Conservation (phyloP, 2,329 filamentous ascomycete genomes). For the Phialophora expanda region DNA sequence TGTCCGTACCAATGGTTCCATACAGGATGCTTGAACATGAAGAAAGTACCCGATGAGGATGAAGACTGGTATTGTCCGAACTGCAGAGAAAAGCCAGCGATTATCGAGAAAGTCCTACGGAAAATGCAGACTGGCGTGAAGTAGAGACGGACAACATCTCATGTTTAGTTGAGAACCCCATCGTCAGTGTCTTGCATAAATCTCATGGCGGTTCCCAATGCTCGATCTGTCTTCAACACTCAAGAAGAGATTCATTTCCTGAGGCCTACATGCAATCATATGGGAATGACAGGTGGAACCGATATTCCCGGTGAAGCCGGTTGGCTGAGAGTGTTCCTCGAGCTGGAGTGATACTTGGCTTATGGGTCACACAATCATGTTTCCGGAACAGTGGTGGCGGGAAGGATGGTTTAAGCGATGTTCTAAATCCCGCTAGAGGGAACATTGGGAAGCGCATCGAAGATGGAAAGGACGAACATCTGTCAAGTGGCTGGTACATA, state of each 20-base stretch:
- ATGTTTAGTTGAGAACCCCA: neutral
- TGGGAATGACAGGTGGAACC: neutral
- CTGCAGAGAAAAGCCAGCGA: conserved; percentile 50
- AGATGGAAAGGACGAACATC: neutral
- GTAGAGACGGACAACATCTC: conserved; percentile 7
- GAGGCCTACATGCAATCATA: neutral
- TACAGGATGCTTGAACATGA: conserved; percentile 67
- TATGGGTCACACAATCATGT: neutral
- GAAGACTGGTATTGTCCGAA: conserved; percentile 64
- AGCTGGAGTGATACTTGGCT: neutral
- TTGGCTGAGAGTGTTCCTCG: neutral
- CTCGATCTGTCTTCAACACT: neutral
- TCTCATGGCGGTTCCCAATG: neutral
- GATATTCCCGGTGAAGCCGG: neutral
- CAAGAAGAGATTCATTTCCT: neutral
- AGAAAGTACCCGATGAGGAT: conserved; percentile 62
- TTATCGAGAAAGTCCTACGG: conserved; percentile 44
- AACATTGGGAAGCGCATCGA: neutral
- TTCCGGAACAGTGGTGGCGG: neutral
- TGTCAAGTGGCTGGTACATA: neutral
- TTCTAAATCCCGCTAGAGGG: neutral
- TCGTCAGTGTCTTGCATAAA: neutral
- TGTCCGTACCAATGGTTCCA: conserved; percentile 72
- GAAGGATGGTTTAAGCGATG: neutral
- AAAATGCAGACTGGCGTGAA: conserved; percentile 35